Percentiles rank a stretch among this genome's conserved stretches.
Conservation (phyloP, 257 asterid species). For the Salvia splendens region DNA sequence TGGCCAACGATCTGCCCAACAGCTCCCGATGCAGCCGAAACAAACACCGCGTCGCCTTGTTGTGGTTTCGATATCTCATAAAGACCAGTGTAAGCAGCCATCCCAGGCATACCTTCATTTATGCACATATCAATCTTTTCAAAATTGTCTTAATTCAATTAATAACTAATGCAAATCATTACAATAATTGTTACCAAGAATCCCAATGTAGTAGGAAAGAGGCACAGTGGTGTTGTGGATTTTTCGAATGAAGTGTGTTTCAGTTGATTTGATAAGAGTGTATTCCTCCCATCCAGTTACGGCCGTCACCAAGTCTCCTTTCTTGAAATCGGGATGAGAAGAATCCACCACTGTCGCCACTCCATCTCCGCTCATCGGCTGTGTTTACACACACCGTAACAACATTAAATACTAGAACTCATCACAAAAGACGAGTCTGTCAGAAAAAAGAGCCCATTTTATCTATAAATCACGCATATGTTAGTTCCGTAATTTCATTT, state of each 20-base stretch:
- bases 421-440: too few relatives aligned
- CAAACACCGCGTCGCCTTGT: constrained; percentile 30
- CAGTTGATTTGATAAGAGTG: constrained; percentile 35
- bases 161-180: too few relatives aligned
- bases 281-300: constrained; percentile 66
- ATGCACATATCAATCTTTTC: too few relatives aligned
- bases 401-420: too few relatives aligned
- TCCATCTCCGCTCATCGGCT: constrained; percentile 55
- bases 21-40: constrained; percentile 42
- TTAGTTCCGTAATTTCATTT: too few relatives aligned
- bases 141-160: too few relatives aligned
- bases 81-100: constrained; percentile 34
- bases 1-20: constrained; percentile 45
- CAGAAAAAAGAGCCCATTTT: too few relatives aligned
- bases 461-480: too few relatives aligned
- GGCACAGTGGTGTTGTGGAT: constrained; percentile 35
- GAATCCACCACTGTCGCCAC: constrained; percentile 58
- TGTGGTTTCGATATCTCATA: constrained; percentile 28
- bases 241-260: constrained; percentile 32
- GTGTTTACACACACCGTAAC: not conserved
- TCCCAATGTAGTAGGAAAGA: constrained; percentile 37
- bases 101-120: constrained; percentile 35
- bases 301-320: constrained; percentile 56
- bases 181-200: constrained; percentile 28
- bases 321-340: constrained; percentile 48